phyloP scores from a whole-genome alignment of 306 rosid genomes.

The Inga laurina region DNA sequence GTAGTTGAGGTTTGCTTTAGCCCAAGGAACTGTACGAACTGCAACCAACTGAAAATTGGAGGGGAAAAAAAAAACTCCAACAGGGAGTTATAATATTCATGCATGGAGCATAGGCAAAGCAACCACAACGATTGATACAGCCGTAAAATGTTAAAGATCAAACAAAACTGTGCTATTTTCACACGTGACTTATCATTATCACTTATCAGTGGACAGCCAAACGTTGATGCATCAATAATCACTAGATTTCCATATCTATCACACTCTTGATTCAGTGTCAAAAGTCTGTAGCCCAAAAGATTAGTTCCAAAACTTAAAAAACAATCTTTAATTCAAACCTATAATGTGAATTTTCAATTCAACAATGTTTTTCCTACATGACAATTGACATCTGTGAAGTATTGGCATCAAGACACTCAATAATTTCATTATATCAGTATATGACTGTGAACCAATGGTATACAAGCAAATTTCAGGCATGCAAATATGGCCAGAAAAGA shows the following conservation, averaged over 20 bases:
- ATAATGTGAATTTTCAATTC: constrained; percentile 18
- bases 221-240: background rate
- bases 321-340: background rate
- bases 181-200: constrained; percentile 9
- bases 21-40: constrained; percentile 91
- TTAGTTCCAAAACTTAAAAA: background rate
- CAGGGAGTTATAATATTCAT: constrained; percentile 13
- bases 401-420: background rate
- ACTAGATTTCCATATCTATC: constrained; percentile 20
- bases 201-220: constrained; percentile 18
- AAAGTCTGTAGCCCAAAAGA: constrained; percentile 6
- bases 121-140: constrained; percentile 7
- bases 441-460: background rate
- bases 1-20: constrained; percentile 88
- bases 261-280: constrained; percentile 9
- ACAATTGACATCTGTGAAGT: background rate
- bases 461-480: background rate
- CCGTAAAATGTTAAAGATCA: background rate
- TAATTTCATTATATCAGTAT: constrained; percentile 4
- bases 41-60: constrained; percentile 61
- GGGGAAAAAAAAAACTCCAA: background rate
- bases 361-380: background rate
- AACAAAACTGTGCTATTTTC: background rate
- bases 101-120: background rate
- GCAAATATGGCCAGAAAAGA: constrained; percentile 8